These are phyloP conservation scores for Ophiostoma novo-ulmi DNA, from an alignment of 2,329 filamentous ascomycete genomes.

Conservation along the genomic window DNA sequence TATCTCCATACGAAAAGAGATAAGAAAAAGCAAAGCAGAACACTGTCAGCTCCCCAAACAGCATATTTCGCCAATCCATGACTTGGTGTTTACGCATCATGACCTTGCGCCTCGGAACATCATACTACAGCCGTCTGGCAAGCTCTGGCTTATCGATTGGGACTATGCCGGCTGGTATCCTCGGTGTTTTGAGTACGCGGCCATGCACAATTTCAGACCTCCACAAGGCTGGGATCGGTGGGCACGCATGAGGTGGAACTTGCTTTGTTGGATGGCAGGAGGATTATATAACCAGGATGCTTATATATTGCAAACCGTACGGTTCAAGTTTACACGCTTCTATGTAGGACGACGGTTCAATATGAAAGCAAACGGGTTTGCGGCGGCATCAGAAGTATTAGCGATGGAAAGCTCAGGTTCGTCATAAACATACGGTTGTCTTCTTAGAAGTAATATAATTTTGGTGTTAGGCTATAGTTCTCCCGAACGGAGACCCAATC, in stretches of 20 bases:
- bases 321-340: conserved; percentile 21
- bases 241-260: conserved; percentile 21
- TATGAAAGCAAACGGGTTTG: conserved; percentile 23
- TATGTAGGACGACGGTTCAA: conserved; percentile 20
- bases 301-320: conserved; percentile 21
- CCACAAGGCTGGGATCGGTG: conserved; percentile 23
- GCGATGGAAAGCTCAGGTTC: conserved; percentile 19
- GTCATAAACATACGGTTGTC: background rate
- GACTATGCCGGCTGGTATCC: conserved; percentile 24
- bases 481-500: too few species aligned
- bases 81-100: conserved; percentile 22
- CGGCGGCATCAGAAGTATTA: conserved; percentile 20
- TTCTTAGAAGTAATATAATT: too few species aligned
- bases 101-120: conserved; percentile 23
- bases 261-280: conserved; percentile 20
- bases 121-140: conserved; percentile 23
- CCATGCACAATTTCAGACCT: conserved; percentile 21
- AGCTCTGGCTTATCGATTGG: conserved; percentile 23
- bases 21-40: background rate
- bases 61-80: background rate
- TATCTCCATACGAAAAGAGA: background rate
- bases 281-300: conserved; percentile 22
- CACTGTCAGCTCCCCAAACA: background rate
- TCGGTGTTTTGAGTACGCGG: conserved; percentile 22
- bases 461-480: too few species aligned